Conservation (phyloP, 768 basidiomycete species). For the Pleurotus cornucopiae region DNA sequence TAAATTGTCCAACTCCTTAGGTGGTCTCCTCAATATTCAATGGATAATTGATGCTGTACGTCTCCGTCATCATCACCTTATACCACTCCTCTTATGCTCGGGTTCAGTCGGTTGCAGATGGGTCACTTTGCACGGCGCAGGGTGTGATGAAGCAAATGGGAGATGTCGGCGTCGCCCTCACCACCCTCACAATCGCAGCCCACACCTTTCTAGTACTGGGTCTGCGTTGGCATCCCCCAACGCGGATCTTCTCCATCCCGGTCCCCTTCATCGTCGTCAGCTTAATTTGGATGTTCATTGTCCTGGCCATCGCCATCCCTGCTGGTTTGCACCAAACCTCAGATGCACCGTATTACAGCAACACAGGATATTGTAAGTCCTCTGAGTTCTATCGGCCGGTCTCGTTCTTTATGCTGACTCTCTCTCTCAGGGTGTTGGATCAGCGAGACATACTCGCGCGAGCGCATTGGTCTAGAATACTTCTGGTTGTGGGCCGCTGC, state of each 20-base stretch:
- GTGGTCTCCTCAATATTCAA: constrained; percentile 31
- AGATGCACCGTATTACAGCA: constrained; percentile 27
- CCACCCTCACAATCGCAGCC: constrained; percentile 27
- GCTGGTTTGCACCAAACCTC: constrained; percentile 22
- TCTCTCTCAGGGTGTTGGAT: constrained; percentile 41
- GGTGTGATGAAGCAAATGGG: constrained; percentile 34
- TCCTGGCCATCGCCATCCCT: constrained; percentile 29
- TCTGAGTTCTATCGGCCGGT: no score
- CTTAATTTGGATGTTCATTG: constrained; percentile 29
- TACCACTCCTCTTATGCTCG: background rate
- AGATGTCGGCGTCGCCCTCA: constrained; percentile 32
- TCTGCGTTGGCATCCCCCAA: constrained; percentile 22
- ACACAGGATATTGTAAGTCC: constrained; percentile 29
- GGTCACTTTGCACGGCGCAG: constrained; percentile 29
- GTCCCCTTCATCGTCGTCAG: constrained; percentile 25
- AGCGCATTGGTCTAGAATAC: constrained; percentile 39
- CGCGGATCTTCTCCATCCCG: constrained; percentile 1
- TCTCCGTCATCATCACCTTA: background rate
- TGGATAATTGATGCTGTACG: constrained; percentile 30
- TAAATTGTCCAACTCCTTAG: constrained; percentile 12
- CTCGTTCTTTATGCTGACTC: background rate
- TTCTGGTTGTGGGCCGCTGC: constrained; percentile 40
- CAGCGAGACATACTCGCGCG: constrained; percentile 18
- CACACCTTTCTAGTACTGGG: constrained; percentile 36
- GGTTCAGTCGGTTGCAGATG: constrained; percentile 24